These are phyloP conservation scores for Triticum monococcum DNA, from an alignment of 176 grass and related monocot species.

Conservation along the genomic window DNA sequence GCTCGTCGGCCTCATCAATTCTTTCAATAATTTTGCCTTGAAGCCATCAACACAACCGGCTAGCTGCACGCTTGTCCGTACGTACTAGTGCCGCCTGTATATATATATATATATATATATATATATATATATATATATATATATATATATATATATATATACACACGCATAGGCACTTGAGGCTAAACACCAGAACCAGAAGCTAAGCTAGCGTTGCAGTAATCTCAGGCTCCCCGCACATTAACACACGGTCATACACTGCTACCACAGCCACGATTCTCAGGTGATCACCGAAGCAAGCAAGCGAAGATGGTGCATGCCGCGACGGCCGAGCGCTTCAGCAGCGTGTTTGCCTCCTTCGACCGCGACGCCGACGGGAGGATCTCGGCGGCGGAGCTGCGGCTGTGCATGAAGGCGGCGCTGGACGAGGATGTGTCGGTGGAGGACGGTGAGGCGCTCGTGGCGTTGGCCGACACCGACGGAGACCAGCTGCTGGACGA, in stretches of 20 bases:
- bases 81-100: neutral
- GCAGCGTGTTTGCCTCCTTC: conserved; percentile 18
- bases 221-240: neutral
- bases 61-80: neutral
- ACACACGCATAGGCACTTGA: neutral
- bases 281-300: neutral
- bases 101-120: too few species aligned
- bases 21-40: neutral
- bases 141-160: too few species aligned
- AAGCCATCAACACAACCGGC: neutral
- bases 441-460: conserved; percentile 5
- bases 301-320: neutral
- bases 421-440: conserved; percentile 13
- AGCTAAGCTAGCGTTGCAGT: neutral
- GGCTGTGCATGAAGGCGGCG: conserved; percentile 7
- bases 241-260: too few species aligned
- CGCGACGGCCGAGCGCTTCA: neutral
- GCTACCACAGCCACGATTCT: neutral
- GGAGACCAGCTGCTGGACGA: conserved; percentile 30
- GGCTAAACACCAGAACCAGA: too few species aligned
- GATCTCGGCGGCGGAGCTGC: conserved; percentile 32
- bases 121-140: too few species aligned
- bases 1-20: neutral
- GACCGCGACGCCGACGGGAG: conserved; percentile 27
- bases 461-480: conserved; percentile 13